Base-by-base conservation (phyloP, 1,139 yeast genomes). In the Yamadazyma oceani region DNA sequence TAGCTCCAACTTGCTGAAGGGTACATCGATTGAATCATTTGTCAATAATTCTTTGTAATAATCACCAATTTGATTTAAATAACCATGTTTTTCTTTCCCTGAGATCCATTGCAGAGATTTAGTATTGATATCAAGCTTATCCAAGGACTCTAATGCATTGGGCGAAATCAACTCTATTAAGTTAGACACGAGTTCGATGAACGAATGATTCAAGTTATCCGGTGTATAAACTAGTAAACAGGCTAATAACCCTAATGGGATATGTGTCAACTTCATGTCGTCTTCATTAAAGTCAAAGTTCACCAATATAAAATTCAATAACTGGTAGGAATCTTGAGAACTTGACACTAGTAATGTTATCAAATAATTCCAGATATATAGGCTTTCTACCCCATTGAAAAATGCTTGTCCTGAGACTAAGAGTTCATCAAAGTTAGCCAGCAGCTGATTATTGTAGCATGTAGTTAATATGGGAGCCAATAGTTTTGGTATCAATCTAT, bases 331-430 rank as follows among this genome's bases (percentile, higher is more conserved):
- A 2, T 32, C 34, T 5, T 37, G 30, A 8, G 24, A 17, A 29
- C 10, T 19, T 10, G 32, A 29, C 5, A 5, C 9, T 16, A 19
- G 36, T 10, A 19, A 19, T 4, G 32, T 22, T 5, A 26, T 32
- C 12, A 37, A 19, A 21, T 28, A 16, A 1, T 14, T 13, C 92
- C 96, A 90, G 11, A 90, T 89, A 25, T 75, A 76, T 17, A 72
- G 59, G 0, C 96, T 78, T 54, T 92, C 97, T 2, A 89, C 83
- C 3, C 88, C 85, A 56, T 92, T 96, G 58, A 92, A 87, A 44
- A 90, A 81, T 0, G 80, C 66, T 35, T 77, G 74, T 0, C 89
- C 85, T 16, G 82, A 70, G 34, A 66, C 64, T 32, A 85, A 50
- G 0, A 86, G 63, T 14, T 78, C 82, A 37, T 57, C 34, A 12